Percentiles rank a stretch among this genome's conserved stretches.
These are phyloP conservation scores for Arthrobotrys sphaeroides DNA, from an alignment of 2,329 filamentous ascomycete genomes.

Conservation along the genomic window DNA sequence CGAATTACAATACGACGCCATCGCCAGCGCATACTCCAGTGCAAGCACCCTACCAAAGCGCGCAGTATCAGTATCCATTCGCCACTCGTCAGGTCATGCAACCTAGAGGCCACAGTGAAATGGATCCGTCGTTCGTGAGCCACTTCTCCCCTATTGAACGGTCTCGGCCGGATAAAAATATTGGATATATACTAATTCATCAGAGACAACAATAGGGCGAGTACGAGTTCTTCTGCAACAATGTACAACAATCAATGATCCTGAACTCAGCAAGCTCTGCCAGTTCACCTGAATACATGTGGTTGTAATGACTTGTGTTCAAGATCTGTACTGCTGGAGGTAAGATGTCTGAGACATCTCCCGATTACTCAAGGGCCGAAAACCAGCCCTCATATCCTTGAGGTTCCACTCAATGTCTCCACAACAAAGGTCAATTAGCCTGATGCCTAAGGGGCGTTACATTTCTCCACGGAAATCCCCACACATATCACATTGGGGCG, in stretches of 20 bases:
- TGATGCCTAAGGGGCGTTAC: conserved; percentile 48
- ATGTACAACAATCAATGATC: conserved; percentile 52
- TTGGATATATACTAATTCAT: conserved; percentile 29
- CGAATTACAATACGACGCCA: conserved; percentile 47
- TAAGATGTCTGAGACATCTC: conserved; percentile 53
- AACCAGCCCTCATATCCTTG: conserved; percentile 32
- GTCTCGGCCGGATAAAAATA: not conserved
- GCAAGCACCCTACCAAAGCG: conserved; percentile 35
- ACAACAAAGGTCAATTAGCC: conserved; percentile 36
- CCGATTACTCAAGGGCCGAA: conserved; percentile 48
- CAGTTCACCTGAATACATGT: conserved; percentile 51
- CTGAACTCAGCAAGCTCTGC: conserved; percentile 41
- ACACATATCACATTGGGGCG: conserved; percentile 9
- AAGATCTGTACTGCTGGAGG: conserved; percentile 25
- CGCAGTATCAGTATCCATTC: conserved; percentile 51
- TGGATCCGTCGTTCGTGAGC: conserved; percentile 54
- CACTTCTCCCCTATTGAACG: conserved; percentile 25
- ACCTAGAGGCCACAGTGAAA: conserved; percentile 46
- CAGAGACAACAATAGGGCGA: conserved; percentile 36
- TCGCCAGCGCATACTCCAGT: conserved; percentile 42
- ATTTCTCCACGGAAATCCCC: conserved; percentile 36
- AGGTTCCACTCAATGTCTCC: conserved; percentile 39
- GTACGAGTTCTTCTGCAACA: conserved; percentile 51
- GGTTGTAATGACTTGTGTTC: conserved; percentile 27
- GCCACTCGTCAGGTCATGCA: conserved; percentile 51